These are phyloP conservation scores for Gonapodya sp. DNA, from an alignment of 192 early-diverging fungal genomes.

Conservation along the genomic window DNA sequence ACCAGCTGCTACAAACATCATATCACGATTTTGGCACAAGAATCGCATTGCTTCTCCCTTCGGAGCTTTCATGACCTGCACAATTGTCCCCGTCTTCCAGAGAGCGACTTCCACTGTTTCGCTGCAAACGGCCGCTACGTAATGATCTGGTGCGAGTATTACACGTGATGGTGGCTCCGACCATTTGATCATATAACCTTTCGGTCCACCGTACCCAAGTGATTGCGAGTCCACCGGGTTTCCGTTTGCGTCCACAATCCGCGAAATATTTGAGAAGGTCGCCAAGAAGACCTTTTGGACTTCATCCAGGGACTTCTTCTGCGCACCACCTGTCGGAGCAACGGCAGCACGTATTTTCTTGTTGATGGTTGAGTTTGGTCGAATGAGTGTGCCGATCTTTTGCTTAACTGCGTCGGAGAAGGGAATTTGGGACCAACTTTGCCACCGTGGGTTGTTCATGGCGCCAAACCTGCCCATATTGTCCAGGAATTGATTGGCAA, in stretches of 20 bases:
- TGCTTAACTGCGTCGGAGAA: conserved; percentile 28
- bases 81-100: conserved; percentile 15
- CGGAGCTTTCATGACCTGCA: conserved; percentile 13
- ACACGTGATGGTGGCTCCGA: conserved; percentile 2
- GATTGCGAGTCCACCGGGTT: conserved; percentile 9
- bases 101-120: conserved; percentile 16
- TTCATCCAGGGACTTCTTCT: conserved; percentile 2
- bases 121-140: conserved; percentile 13
- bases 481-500: conserved; percentile 35
- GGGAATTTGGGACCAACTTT: conserved; percentile 47
- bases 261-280: conserved; percentile 11
- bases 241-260: conserved; percentile 13
- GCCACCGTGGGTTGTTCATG: conserved; percentile 31
- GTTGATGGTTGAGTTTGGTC: conserved; percentile 33
- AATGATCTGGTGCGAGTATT: conserved; percentile 9
- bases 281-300: conserved; percentile 7
- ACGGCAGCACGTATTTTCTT: conserved; percentile 42
- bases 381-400: conserved; percentile 12
- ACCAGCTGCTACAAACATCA: neutral
- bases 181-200: conserved; percentile 13
- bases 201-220: neutral
- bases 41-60: neutral
- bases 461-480: conserved; percentile 16
- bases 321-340: conserved; percentile 9
- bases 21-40: neutral